Evolutionary conservation across 441 rosid genomes (phyloP).

Genomic region (Populus hybrid): DNA sequence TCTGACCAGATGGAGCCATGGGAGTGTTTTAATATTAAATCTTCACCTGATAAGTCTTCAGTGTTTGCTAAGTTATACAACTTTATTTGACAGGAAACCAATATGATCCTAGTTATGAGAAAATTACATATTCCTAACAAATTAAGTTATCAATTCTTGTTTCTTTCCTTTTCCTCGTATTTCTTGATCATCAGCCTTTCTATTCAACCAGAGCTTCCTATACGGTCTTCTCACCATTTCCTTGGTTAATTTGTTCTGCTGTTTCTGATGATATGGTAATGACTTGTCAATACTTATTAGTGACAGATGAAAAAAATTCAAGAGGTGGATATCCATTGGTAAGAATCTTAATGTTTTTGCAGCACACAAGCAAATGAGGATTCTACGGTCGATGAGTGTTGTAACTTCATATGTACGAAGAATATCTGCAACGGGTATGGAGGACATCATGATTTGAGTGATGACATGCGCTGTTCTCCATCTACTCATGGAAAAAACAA

Average conservation of each 20-base stretch:
- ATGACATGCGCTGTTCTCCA: slow-evolving; percentile 39
- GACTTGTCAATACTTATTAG: neutral
- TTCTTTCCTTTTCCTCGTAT: neutral
- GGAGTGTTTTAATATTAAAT: neutral
- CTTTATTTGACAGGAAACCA: neutral
- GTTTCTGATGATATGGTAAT: neutral
- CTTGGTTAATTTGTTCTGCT: neutral
- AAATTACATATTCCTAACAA: neutral
- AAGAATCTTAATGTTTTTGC: slow-evolving; percentile 17
- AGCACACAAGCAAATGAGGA: slow-evolving; percentile 20
- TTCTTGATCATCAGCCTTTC: neutral
- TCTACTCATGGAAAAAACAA: slow-evolving; percentile 35
- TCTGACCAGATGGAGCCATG: slow-evolving; percentile 11
- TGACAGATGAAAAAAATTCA: neutral
- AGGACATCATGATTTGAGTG: slow-evolving; percentile 37
- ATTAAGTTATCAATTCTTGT: neutral
- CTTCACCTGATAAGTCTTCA: neutral
- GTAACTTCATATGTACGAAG: slow-evolving; percentile 31
- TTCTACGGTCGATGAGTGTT: slow-evolving; percentile 30
- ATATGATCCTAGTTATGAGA: neutral
- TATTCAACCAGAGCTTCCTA: neutral
- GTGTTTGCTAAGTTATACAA: neutral
- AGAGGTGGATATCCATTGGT: neutral
- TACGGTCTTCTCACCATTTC: neutral
- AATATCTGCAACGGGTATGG: slow-evolving; percentile 34